These are phyloP conservation scores for Coelastrella sp. DNA, from an alignment of 139 green algal species.

Conservation along the genomic window DNA sequence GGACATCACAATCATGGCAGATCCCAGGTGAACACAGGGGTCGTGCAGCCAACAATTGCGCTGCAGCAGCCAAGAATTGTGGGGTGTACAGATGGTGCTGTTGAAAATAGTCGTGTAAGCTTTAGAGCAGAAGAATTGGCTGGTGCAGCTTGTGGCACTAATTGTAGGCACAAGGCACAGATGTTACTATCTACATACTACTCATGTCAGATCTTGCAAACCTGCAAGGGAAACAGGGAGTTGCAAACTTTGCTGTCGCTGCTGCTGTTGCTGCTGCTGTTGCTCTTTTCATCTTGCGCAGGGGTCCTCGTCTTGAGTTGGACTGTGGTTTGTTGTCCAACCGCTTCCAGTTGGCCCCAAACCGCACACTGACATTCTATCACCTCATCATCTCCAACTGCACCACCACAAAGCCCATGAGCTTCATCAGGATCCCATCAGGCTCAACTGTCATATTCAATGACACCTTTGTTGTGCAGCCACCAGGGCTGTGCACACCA, in stretches of 20 bases:
- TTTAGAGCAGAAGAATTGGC: too few relatives aligned
- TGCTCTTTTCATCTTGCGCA: background rate
- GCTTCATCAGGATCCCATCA: background rate
- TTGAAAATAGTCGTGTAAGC: background rate
- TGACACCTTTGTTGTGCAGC: background rate
- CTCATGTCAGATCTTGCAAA: background rate
- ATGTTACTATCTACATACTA: background rate
- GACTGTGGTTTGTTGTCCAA: background rate
- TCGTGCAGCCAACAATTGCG: background rate
- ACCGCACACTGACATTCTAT: background rate
- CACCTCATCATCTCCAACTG: background rate
- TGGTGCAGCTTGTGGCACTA: too few relatives aligned
- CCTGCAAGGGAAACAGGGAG: too few relatives aligned
- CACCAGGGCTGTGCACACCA: background rate
- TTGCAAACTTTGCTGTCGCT: background rate
- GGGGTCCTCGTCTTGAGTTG: background rate
- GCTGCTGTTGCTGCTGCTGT: background rate
- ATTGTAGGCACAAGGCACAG: background rate
- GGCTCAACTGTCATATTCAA: background rate
- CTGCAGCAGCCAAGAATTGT: background rate
- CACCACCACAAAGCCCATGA: background rate
- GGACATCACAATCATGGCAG: conserved; percentile 7
- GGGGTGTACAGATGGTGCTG: background rate
- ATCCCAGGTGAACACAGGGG: background rate
- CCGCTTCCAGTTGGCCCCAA: background rate